Base-by-base conservation (phyloP, 2,329 filamentous ascomycete species). In the Phaeosphaeria sp. region DNA sequence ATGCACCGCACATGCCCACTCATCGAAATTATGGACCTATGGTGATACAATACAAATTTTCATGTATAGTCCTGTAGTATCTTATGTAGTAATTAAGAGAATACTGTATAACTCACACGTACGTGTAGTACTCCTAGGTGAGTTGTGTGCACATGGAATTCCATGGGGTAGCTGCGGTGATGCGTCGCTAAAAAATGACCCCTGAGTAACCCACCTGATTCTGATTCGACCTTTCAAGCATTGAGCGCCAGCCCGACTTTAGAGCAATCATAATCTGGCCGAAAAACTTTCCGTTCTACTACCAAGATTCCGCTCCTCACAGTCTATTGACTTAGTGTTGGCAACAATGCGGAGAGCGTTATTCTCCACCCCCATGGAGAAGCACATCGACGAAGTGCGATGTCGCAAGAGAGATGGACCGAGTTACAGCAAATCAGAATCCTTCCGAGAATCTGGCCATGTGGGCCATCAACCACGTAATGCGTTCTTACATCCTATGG, bases 231-330 rank as follows among this genome's bases (percentile, higher is more conserved):
- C n/a, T n/a, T n/a, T n/a, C n/a, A n/a, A n/a, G n/a, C 30, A 36
- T 36, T 15, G n/a, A n/a, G 15, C 22, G 25, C n/a, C 67, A 66
- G 64, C 8, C 64, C 66, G 67, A 56, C 25, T 50, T 59, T 22
- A 11, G 27, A 11, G 61, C 36, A 66, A 61, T 59, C 17, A 63
- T 6, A 62, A 46, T 59, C 49, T 25, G 44, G n/a, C 61, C 61
- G 53, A 36, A 17, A 46, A 27, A 27, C 22, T 8, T 25, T 39
- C 25, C 17, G 50, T 42, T 36, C n/a, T n/a, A n/a, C 25, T 30
- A 6, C 25, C 25, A 30, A 30, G 25, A 5, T 11, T 30, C 25
- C 25, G 25, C 25, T 30, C 25, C 11, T 30, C 25, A 30, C 25
- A 30, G 25, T 5, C 25, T n/a, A n/a, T n/a, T n/a, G n/a, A 30